Percentiles rank a stretch among this genome's conserved stretches.
phyloP scores from a whole-genome alignment of 1,284 basidiomycete genomes.

The Trichosporon sp. region DNA sequence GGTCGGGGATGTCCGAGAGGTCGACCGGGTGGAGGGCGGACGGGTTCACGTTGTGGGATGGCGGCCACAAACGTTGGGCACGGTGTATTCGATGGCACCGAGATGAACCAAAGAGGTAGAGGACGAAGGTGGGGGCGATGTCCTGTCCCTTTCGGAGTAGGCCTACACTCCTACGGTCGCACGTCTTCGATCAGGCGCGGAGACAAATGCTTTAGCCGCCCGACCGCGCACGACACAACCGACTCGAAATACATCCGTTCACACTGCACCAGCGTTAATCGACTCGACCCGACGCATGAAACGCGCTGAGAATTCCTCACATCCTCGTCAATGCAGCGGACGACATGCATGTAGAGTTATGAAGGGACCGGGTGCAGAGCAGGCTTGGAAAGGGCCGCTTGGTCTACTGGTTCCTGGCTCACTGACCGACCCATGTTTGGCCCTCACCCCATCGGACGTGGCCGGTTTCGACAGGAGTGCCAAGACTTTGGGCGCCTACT shows the following conservation, averaged over 20 bases:
- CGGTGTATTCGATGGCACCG: conserved; percentile 16
- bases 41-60: conserved; percentile 23
- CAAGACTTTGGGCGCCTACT: neutral
- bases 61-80: conserved; percentile 21
- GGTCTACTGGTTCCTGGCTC: neutral
- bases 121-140: conserved; percentile 13
- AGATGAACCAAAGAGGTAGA: conserved; percentile 14
- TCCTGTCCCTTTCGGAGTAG: conserved; percentile 13
- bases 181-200: neutral
- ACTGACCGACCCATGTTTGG: neutral
- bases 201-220: conserved; percentile 16
- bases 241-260: conserved; percentile 14
- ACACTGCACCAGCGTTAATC: neutral
- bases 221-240: neutral
- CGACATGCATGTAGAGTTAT: neutral
- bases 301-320: neutral
- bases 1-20: conserved; percentile 15
- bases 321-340: neutral
- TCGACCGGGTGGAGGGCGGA: conserved; percentile 13
- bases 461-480: conserved; percentile 4
- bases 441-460: neutral
- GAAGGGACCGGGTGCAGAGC: neutral
- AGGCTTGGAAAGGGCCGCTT: neutral
- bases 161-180: conserved; percentile 19
- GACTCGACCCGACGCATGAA: conserved; percentile 6